Evolutionary conservation across 2,329 filamentous ascomycete species (phyloP).

Genomic region (Calonectria montana): DNA sequence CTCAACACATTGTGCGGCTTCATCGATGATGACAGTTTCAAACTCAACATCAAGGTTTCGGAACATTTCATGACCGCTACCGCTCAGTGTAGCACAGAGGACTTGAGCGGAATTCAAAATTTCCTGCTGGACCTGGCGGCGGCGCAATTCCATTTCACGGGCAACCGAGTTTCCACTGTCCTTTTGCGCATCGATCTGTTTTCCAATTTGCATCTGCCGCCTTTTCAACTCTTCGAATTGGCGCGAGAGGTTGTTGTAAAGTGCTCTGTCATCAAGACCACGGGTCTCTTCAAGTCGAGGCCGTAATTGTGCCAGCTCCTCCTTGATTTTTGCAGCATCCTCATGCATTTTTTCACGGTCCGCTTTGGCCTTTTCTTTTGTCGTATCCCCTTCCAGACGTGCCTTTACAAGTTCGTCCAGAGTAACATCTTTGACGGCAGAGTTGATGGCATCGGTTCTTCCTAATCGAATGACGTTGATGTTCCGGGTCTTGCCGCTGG

Average conservation of each 20-base stretch:
- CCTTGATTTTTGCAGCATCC: slow-evolving; percentile 79
- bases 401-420: slow-evolving; percentile 90
- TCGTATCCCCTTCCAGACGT: slow-evolving; percentile 71
- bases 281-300: slow-evolving; percentile 77
- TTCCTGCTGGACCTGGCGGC: slow-evolving; percentile 87
- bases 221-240: slow-evolving; percentile 83
- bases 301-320: slow-evolving; percentile 77
- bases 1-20: slow-evolving; percentile 98
- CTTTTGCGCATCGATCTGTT: slow-evolving; percentile 87
- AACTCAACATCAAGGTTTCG: slow-evolving; percentile 95
- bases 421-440: slow-evolving; percentile 88
- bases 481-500: slow-evolving; percentile 76
- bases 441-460: slow-evolving; percentile 91
- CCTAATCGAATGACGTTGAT: slow-evolving; percentile 92
- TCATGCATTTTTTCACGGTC: slow-evolving; percentile 70
- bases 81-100: slow-evolving; percentile 93
- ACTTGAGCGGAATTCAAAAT: slow-evolving; percentile 92
- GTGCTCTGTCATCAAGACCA: slow-evolving; percentile 60
- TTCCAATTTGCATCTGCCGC: slow-evolving; percentile 78
- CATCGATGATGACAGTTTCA: slow-evolving; percentile 97
- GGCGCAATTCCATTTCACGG: slow-evolving; percentile 87
- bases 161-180: slow-evolving; percentile 85
- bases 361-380: slow-evolving; percentile 66
- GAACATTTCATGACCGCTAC: slow-evolving; percentile 97
- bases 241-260: slow-evolving; percentile 71